phyloP scores from a whole-genome alignment of 2,329 filamentous ascomycete genomes.

The Claviceps cyperi region DNA sequence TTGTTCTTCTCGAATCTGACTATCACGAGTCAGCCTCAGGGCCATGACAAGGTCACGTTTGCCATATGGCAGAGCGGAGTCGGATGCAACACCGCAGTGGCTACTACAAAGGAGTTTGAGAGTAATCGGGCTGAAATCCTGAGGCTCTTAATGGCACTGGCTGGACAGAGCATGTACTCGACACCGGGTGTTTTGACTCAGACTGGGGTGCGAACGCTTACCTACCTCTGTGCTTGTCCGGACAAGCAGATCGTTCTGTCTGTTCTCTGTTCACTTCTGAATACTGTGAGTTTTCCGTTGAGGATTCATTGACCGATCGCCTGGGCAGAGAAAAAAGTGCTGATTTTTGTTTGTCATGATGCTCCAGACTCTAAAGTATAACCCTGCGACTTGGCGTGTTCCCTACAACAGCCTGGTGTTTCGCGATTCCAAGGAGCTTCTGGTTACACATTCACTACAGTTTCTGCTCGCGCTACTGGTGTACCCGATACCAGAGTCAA shows the following conservation, averaged over 20 bases:
- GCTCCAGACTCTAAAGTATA: conserved; percentile 79
- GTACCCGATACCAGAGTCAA: conserved; percentile 74
- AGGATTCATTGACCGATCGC: background rate
- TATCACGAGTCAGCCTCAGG: conserved; percentile 54
- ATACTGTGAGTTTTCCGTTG: conserved; percentile 52
- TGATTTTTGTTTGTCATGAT: conserved; percentile 30
- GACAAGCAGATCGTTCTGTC: conserved; percentile 89
- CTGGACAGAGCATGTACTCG: conserved; percentile 89
- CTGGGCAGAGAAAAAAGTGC: too few species aligned
- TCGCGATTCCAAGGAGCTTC: conserved; percentile 76
- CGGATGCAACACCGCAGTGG: conserved; percentile 79
- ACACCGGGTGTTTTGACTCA: conserved; percentile 65
- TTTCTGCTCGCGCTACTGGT: conserved; percentile 73
- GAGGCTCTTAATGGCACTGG: conserved; percentile 68
- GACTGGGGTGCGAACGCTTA: conserved; percentile 69
- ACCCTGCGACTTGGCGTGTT: conserved; percentile 83
- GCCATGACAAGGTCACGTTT: conserved; percentile 71
- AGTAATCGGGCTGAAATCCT: conserved; percentile 85
- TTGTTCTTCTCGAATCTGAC: conserved; percentile 89
- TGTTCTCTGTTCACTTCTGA: conserved; percentile 79
- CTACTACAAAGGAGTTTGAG: conserved; percentile 82
- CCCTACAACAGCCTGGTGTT: conserved; percentile 89
- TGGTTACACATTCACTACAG: conserved; percentile 86
- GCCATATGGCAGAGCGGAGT: conserved; percentile 98
- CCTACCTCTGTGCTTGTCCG: conserved; percentile 73